Conservation (phyloP, 2,329 filamentous ascomycete genomes). For the Colletotrichum sidae region DNA sequence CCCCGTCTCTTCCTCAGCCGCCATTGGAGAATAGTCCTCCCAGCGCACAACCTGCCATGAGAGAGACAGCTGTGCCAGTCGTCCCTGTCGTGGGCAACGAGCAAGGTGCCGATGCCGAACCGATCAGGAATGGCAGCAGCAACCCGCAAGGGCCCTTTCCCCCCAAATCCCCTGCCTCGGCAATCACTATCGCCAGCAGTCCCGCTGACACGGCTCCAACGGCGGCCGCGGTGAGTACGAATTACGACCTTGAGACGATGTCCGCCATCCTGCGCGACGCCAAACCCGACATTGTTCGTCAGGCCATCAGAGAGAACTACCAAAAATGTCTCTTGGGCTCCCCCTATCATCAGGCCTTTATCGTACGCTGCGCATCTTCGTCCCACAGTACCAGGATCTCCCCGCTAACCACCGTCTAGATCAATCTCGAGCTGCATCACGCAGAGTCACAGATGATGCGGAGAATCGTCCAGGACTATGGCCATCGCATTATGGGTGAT, state of each 20-base stretch:
- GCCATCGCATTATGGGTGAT: conserved; percentile 53
- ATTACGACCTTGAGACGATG: conserved; percentile 53
- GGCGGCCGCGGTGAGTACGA: too few species aligned
- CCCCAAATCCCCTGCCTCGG: too few species aligned
- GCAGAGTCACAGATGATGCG: conserved; percentile 51
- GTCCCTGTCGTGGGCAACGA: too few species aligned
- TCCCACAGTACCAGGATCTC: background rate
- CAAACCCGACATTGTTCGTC: conserved; percentile 58
- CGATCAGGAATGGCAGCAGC: too few species aligned
- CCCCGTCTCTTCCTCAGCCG: too few species aligned
- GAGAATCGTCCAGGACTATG: conserved; percentile 58
- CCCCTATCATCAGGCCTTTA: conserved; percentile 63
- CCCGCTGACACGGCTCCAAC: too few species aligned
- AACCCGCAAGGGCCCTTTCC: background rate
- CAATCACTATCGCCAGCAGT: conserved; percentile 34
- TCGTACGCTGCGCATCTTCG: conserved; percentile 53
- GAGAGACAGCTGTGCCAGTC: too few species aligned
- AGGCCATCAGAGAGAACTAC: conserved; percentile 63
- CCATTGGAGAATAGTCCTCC: too few species aligned
- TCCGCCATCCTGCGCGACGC: conserved; percentile 54
- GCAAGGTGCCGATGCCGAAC: too few species aligned
- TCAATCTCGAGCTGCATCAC: conserved; percentile 62
- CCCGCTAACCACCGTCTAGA: conserved; percentile 41
- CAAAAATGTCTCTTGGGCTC: conserved; percentile 62
- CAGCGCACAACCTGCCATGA: too few species aligned